Conservation (phyloP, 192 early-diverging fungal genomes). For the Rhizophagus prolifer region DNA sequence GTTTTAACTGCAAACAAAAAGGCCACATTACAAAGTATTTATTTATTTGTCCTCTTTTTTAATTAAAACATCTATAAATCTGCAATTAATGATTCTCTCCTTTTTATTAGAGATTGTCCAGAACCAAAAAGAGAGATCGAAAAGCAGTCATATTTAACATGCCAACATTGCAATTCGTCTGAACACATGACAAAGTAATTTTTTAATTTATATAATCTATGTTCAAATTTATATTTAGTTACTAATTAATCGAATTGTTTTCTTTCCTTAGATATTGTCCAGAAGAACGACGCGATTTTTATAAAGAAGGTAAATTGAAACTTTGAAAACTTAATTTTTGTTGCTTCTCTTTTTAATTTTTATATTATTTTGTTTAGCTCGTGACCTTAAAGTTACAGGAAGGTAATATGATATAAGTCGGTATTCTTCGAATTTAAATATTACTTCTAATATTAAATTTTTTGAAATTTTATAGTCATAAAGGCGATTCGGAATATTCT, state of each 20-base stretch:
- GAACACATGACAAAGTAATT: slow-evolving; percentile 19
- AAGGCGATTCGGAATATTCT: neutral
- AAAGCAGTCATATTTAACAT: neutral
- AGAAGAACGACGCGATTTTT: neutral
- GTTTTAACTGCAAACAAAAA: slow-evolving; percentile 6
- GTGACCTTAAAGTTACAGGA: neutral
- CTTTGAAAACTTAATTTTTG: neutral
- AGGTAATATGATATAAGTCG: neutral
- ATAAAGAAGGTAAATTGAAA: neutral
- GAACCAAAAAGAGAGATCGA: neutral
- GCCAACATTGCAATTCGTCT: slow-evolving; percentile 17
- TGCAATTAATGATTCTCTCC: neutral
- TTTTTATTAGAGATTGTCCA: neutral
- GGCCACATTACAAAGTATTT: neutral
- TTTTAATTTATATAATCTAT: too few relatives aligned
- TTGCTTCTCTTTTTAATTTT: neutral
- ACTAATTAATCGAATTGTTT: too few relatives aligned
- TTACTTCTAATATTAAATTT: neutral
- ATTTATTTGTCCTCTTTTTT: neutral
- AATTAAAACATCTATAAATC: neutral
- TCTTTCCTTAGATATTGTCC: neutral
- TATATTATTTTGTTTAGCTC: neutral
- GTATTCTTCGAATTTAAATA: neutral
- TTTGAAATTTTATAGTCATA: neutral
- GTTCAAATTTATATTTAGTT: too few relatives aligned